Percentiles rank a stretch among this genome's conserved stretches.
These are phyloP conservation scores for Vigna hirtella DNA, from an alignment of 306 rosid genomes.

Conservation along the genomic window DNA sequence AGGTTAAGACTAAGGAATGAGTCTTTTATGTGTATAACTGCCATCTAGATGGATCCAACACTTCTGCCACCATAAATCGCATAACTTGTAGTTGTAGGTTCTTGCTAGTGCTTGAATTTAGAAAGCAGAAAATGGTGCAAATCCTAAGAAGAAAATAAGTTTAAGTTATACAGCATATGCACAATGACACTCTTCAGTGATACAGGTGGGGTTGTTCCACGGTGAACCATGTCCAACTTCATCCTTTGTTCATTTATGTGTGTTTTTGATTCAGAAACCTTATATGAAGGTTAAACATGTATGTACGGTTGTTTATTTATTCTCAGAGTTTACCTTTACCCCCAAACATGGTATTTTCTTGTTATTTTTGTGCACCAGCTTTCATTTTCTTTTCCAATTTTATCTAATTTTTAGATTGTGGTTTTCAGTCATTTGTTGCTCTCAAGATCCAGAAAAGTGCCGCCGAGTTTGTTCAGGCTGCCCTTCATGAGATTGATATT, in stretches of 20 bases:
- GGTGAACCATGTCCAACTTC: slow-evolving; percentile 26
- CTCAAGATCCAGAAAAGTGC: slow-evolving; percentile 99
- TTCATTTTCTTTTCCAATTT: slow-evolving; percentile 1
- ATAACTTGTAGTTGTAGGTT: slow-evolving; percentile 3
- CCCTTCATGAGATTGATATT: slow-evolving; percentile 87
- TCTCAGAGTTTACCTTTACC: slow-evolving; percentile 1
- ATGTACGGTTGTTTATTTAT: slow-evolving; percentile 19
- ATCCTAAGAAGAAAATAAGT: slow-evolving; percentile 17
- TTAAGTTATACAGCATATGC: slow-evolving; percentile 14
- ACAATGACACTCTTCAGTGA: neutral
- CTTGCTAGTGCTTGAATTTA: slow-evolving; percentile 35
- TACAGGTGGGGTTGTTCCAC: slow-evolving; percentile 16
- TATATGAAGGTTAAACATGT: neutral
- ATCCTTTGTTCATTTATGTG: slow-evolving; percentile 31
- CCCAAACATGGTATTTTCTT: neutral
- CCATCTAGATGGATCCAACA: slow-evolving; percentile 11
- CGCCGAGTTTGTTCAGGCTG: slow-evolving; percentile 89
- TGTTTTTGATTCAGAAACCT: slow-evolving; percentile 1
- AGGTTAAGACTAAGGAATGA: too few species aligned
- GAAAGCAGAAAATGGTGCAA: neutral
- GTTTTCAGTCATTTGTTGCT: slow-evolving; percentile 79
- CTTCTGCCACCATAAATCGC: slow-evolving; percentile 31
- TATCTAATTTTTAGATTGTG: slow-evolving; percentile 33
- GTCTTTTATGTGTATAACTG: neutral
- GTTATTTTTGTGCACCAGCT: slow-evolving; percentile 2